Evolutionary conservation across 192 early-diverging fungal species (phyloP), one percentile per base, ranked within the genome.

Genomic region (Linnemannia hyalina): DNA sequence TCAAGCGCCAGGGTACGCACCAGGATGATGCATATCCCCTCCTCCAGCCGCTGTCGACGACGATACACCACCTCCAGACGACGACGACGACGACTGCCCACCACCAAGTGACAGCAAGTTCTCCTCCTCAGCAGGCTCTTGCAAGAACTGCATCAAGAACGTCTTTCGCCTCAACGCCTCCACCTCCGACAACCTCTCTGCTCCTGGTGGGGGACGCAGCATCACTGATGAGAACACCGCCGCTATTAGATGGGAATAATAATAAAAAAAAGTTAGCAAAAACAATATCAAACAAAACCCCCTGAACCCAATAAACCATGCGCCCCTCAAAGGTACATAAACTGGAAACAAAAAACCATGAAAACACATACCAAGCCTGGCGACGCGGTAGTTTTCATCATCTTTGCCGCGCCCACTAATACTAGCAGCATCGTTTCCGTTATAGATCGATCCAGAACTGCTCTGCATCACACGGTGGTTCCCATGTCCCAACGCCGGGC

Each of bases 91-190:
- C 29, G 55, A 57, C 55, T 65, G 60, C 4, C 29, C 29, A 13
- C 60, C 60, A 18, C 49, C 49, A 52, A 52, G 49, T 32, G 72
- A 74, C 41, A 63, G 65, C n/a, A 70, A 11, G 3, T 75, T 75
- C 18, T 86, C 80, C 23, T 86, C 84, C 46, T 86, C 84, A 15
- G 41, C 76, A 20, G 80, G 84, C 55, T 86, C 84, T 29, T 86
- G 84, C 3, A 86, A 69, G 71, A 86, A 86, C 44, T 81, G 78
- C 84, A 86, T 86, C 72, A 86, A 26, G 63, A 86, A 86, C 40
- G 44, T 70, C 73, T 86, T 86, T 29, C 79, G 65, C 16, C 78
- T 78, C 9, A 81, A 52, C 0, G 84, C 84, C 49, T 86, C 84
- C 9, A 78, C 72, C 26, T 86, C 84, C 26, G 84, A 86, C 18